Evolutionary conservation across 495 filamentous ascomycete species (phyloP).

Genomic region (Aspergillus asperescens): DNA sequence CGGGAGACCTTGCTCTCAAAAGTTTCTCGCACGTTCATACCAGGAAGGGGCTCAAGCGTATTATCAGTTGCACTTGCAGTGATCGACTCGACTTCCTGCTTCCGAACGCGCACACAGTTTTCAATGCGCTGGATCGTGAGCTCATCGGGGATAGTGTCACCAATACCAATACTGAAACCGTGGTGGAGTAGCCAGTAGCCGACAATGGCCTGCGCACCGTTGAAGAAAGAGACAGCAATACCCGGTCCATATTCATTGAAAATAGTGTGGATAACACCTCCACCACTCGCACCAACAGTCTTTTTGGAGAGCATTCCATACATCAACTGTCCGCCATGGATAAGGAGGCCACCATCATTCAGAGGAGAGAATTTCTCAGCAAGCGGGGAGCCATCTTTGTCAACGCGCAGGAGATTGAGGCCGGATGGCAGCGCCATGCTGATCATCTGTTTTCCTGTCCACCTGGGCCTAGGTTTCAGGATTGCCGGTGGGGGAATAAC

Average conservation of each 20-base stretch:
- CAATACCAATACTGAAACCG: conserved; percentile 96
- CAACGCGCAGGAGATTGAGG: conserved; percentile 68
- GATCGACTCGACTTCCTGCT: conserved; percentile 68
- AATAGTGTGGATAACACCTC: conserved; percentile 90
- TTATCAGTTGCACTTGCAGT: conserved; percentile 77
- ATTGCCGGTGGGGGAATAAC: conserved; percentile 88
- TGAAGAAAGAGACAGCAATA: conserved; percentile 91
- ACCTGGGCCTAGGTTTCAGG: conserved; percentile 80
- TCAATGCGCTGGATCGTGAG: conserved; percentile 78
- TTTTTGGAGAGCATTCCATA: conserved; percentile 90
- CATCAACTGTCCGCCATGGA: conserved; percentile 83
- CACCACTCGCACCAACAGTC: conserved; percentile 78
- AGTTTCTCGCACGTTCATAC: conserved; percentile 97
- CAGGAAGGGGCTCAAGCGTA: conserved; percentile 78
- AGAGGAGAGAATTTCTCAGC: conserved; percentile 57
- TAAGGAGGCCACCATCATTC: conserved; percentile 72
- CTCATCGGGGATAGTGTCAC: conserved; percentile 91
- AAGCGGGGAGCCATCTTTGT: conserved; percentile 48
- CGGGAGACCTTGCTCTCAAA: conserved; percentile 95
- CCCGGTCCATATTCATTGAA: conserved; percentile 87
- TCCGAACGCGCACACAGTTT: conserved; percentile 68
- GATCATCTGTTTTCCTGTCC: conserved; percentile 98
- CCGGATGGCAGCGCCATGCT: conserved; percentile 86
- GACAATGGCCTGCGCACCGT: conserved; percentile 85
- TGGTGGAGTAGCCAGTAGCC: conserved; percentile 98